A percentile compares a stretch with the other conserved stretches of the same genome.
phyloP scores from a whole-genome alignment of 306 rosid genomes.

The Vicia sativa region DNA sequence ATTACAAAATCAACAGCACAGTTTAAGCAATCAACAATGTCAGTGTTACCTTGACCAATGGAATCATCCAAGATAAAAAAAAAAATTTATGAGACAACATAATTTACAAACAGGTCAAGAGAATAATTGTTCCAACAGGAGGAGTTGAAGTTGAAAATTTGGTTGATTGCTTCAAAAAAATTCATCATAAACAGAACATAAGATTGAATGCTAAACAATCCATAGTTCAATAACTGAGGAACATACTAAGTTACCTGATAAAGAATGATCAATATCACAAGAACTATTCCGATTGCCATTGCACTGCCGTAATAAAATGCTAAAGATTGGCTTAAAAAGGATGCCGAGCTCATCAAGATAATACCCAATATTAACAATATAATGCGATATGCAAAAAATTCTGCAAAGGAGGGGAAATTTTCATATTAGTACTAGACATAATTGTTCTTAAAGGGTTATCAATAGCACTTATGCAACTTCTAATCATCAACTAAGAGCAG shows the following conservation, averaged over 20 bases:
- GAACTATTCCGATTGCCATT: conserved; percentile 80
- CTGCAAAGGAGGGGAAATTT: conserved; percentile 52
- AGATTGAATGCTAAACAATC: conserved; percentile 10
- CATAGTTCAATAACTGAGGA: conserved; percentile 9
- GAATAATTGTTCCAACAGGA: background rate
- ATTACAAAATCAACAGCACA: conserved; percentile 24
- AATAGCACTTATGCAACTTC: conserved; percentile 23
- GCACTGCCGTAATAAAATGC: conserved; percentile 80
- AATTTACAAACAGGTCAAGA: conserved; percentile 16
- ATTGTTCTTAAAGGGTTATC: conserved; percentile 13
- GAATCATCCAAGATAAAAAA: conserved; percentile 16
- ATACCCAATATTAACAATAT: conserved; percentile 62
- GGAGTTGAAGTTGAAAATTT: conserved; percentile 20
- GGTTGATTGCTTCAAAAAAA: conserved; percentile 9
- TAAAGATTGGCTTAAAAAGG: conserved; percentile 68
- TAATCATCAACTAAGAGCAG: conserved; percentile 21
- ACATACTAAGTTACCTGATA: conserved; percentile 68
- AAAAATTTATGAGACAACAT: conserved; percentile 15
- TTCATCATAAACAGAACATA: conserved; percentile 12
- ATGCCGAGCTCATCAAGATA: conserved; percentile 69
- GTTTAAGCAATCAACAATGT: conserved; percentile 6
- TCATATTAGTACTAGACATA: conserved; percentile 13
- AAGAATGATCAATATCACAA: conserved; percentile 79
- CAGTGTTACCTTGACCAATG: conserved; percentile 30
- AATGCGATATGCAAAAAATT: conserved; percentile 62